Conservation (phyloP, 129 eudicot genomes). For the Helianthus annuus region DNA sequence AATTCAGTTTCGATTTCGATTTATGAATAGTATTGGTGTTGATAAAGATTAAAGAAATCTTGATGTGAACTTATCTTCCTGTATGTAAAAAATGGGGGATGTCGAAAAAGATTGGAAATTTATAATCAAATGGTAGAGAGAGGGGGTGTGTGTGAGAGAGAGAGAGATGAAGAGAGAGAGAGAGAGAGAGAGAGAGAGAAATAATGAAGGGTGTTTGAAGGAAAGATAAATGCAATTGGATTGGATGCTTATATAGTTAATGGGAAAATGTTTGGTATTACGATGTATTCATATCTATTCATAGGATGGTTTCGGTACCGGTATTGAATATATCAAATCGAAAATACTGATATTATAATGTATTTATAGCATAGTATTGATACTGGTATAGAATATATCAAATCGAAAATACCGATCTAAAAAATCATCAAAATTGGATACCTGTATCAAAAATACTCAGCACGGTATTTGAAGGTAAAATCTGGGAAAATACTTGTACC, state of each 20-base stretch:
- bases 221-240: background rate
- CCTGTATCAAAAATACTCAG: too few species aligned
- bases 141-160: constrained; percentile 24
- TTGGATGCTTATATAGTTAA: constrained; percentile 48
- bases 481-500: too few species aligned
- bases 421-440: background rate
- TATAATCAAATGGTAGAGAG: constrained; percentile 27
- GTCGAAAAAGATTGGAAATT: constrained; percentile 31
- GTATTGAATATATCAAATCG: too few species aligned
- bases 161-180: constrained; percentile 11
- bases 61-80: constrained; percentile 28
- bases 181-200: background rate
- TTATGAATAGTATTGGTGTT: too few species aligned
- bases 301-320: background rate
- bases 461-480: too few species aligned
- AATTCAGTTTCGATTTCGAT: background rate
- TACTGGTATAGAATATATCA: too few species aligned
- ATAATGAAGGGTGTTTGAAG: background rate
- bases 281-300: constrained; percentile 11
- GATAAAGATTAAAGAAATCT: constrained; percentile 17
- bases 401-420: constrained; percentile 7
- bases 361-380: background rate
- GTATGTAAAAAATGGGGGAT: constrained; percentile 25
- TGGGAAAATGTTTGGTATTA: constrained; percentile 43
- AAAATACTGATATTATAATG: constrained; percentile 18